Evolutionary conservation across 2,329 filamentous ascomycete species (phyloP), one percentile per base, ranked within the genome.

Genomic region (Stachybotrys chartarum): DNA sequence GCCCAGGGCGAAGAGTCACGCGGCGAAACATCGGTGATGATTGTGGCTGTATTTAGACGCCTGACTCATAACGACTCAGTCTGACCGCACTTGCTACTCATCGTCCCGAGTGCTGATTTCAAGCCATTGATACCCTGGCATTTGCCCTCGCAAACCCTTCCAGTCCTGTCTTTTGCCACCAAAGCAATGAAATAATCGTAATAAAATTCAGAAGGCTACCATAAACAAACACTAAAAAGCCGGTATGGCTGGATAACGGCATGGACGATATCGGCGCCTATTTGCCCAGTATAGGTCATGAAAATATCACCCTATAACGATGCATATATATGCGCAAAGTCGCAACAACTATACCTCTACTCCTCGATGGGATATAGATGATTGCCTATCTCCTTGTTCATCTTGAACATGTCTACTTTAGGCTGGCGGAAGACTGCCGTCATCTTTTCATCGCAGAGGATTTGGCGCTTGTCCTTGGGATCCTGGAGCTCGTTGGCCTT

Each of bases 331-430:
- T 24, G 24, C 24, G 24, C 24, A 24, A 24, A 24, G 4, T 24
- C 24, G 24, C 2, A 24, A 24, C 24, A 24, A 24, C 24, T 24
- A 24, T 11, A 3, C 52, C 56, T 62, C 48, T 69, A 68, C 56
- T 72, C 84, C 70, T 94, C 91, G 51, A 90, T 80, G 3, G 88
- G 89, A 68, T 96, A 97, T 45, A 97, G 78, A 66, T 97, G 93
- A 68, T 88, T 86, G 59, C 90, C 91, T 11, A 97, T 84, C 16
- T 96, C 83, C 78, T 97, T 97, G 78, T 96, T 97, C 93, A 99
- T 97, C 63, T 91, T 92, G 72, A 99, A 99, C 94, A 99, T 99
- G 73, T 97, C 91, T 52, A 99, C 88, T 66, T 83, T 89, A 65
- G 91, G 84, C 66, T 88, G 83, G 71, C 96, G 96, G 77, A 99